Conservation (phyloP, 768 basidiomycete genomes). For the Pleurotus tuoliensis region DNA sequence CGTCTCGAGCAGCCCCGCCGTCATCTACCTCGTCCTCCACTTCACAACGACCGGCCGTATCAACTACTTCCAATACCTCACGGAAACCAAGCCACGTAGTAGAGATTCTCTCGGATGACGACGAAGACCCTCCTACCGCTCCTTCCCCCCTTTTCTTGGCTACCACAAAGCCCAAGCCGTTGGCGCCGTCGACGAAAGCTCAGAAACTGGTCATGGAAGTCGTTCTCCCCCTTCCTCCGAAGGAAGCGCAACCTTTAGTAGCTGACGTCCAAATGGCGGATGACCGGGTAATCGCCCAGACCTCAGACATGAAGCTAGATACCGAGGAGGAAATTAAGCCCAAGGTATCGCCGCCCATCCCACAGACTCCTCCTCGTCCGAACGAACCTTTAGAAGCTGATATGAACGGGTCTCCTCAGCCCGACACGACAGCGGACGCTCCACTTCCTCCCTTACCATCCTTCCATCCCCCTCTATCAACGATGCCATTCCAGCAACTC, state of each 20-base stretch:
- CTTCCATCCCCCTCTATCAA: conserved; percentile 38
- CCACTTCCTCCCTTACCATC: conserved; percentile 11
- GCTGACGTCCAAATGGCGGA: conserved; percentile 16
- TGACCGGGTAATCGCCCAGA: conserved; percentile 23
- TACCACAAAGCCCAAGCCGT: not conserved
- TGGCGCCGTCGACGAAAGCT: not conserved
- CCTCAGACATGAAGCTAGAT: conserved; percentile 10
- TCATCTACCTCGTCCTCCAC: not conserved
- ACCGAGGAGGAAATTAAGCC: not conserved
- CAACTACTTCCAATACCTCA: not conserved
- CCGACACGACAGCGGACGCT: conserved; percentile 7
- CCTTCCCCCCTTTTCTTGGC: not conserved
- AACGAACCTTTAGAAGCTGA: not conserved
- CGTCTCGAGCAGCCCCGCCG: no score
- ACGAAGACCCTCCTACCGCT: conserved; percentile 14
- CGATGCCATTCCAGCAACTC: conserved; percentile 40
- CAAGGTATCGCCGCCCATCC: not conserved
- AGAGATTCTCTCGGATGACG: conserved; percentile 39
- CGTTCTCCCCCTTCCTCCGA: not conserved
- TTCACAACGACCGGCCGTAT: not conserved
- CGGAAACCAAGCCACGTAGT: conserved; percentile 24
- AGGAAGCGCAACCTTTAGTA: not conserved
- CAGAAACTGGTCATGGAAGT: conserved; percentile 7
- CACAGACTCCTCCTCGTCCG: conserved; percentile 10
- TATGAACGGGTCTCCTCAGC: not conserved